Percentiles rank a stretch among this genome's conserved stretches.
Conservation (phyloP, 1,284 basidiomycete species). For the Cystodermella granulosa region DNA sequence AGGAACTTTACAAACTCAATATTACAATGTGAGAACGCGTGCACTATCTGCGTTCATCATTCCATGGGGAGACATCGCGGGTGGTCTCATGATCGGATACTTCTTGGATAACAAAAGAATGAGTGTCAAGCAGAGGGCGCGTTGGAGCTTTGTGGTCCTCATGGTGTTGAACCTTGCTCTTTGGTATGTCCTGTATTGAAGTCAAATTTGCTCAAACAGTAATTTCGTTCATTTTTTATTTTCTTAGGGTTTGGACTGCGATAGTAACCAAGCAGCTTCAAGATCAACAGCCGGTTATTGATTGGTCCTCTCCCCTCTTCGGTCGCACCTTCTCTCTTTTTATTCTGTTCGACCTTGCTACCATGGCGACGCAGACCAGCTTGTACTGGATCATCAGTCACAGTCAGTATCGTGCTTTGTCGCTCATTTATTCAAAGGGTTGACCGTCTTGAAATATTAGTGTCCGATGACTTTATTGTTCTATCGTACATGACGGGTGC, state of each 20-base stretch:
- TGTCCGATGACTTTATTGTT: slow-evolving; percentile 34
- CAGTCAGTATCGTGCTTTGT: slow-evolving; percentile 20
- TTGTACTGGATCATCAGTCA: slow-evolving; percentile 33
- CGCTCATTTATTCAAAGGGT: too few species aligned
- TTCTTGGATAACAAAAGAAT: slow-evolving; percentile 31
- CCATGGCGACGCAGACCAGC: slow-evolving; percentile 32
- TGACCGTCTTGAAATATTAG: too few species aligned
- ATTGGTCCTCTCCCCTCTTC: slow-evolving; percentile 32
- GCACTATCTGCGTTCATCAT: slow-evolving; percentile 30
- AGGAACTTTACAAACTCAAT: slow-evolving; percentile 34
- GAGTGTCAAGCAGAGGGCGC: slow-evolving; percentile 29
- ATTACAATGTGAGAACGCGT: slow-evolving; percentile 31
- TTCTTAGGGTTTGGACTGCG: slow-evolving; percentile 34
- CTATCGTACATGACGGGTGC: slow-evolving; percentile 36
- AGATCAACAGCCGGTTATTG: slow-evolving; percentile 27
- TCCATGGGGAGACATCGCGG: slow-evolving; percentile 31
- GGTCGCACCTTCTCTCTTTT: slow-evolving; percentile 29
- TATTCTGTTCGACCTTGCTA: slow-evolving; percentile 31
- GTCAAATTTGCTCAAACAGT: too few species aligned
- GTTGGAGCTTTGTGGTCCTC: slow-evolving; percentile 27
- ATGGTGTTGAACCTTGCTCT: slow-evolving; percentile 32
- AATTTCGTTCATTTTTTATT: too few species aligned
- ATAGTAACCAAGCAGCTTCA: slow-evolving; percentile 32
- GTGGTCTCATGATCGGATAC: slow-evolving; percentile 31
- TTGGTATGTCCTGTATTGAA: too few species aligned